phyloP scores from a whole-genome alignment of 345 rosid genomes.

The Eucalyptus pauciflora region DNA sequence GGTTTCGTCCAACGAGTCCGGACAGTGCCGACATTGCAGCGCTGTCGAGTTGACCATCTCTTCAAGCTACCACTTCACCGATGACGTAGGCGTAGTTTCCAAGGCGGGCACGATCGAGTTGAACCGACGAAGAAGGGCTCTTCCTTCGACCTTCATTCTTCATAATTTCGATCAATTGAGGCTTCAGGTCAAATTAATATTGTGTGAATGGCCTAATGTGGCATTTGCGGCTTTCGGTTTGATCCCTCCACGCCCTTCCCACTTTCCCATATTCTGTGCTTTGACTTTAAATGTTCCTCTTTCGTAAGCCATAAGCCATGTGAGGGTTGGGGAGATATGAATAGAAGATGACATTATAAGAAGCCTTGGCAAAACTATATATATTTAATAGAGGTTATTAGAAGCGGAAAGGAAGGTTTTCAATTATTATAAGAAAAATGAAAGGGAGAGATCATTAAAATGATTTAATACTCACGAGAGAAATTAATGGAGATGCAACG shows the following conservation, averaged over 20 bases:
- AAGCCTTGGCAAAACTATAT: not conserved
- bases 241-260: not conserved
- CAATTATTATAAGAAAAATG: no score
- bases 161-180: no score
- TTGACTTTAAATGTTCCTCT: not conserved
- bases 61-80: not conserved
- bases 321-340: not conserved
- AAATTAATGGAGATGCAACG: not conserved
- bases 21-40: not conserved
- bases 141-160: no score
- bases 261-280: not conserved
- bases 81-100: not conserved
- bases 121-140: not conserved
- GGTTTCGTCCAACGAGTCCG: not conserved
- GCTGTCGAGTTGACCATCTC: not conserved
- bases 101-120: not conserved
- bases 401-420: not conserved
- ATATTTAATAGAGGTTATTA: not conserved
- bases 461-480: rapidly evolving
- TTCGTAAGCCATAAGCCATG: not conserved
- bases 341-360: not conserved
- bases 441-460: not conserved
- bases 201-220: not conserved
- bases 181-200: not conserved
- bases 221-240: not conserved